Conservation (phyloP, 2,329 filamentous ascomycete species). For the Colletotrichum sp. region DNA sequence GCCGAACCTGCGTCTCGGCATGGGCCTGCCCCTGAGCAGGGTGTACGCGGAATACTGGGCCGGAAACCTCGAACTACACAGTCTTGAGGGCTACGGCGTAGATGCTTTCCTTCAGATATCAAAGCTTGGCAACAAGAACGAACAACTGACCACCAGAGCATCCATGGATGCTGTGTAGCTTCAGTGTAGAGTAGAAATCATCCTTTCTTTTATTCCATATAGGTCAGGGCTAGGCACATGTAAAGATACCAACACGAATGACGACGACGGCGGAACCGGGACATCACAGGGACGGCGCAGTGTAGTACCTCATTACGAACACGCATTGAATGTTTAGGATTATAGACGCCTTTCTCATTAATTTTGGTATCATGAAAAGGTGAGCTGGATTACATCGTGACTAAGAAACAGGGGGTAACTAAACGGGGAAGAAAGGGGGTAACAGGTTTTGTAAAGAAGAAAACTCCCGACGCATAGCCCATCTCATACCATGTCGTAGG, state of each 20-base stretch:
- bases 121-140: slow-evolving; percentile 96
- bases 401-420: slow-evolving; percentile 32
- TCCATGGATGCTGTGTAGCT: slow-evolving; percentile 80
- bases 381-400: slow-evolving; percentile 47
- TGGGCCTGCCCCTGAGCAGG: slow-evolving; percentile 90
- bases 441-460: slow-evolving; percentile 22
- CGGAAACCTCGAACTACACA: slow-evolving; percentile 88
- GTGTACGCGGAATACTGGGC: slow-evolving; percentile 99
- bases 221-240: not conserved
- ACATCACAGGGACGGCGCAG: not conserved
- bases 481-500: not conserved
- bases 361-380: slow-evolving; percentile 53
- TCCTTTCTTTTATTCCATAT: not conserved
- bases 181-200: slow-evolving; percentile 57
- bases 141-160: slow-evolving; percentile 82
- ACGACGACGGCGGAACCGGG: not conserved
- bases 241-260: slow-evolving; percentile 18
- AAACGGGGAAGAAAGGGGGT: slow-evolving; percentile 20
- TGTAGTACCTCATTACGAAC: slow-evolving; percentile 3
- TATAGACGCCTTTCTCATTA: slow-evolving; percentile 37
- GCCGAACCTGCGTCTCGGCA: slow-evolving; percentile 86
- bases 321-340: slow-evolving; percentile 10
- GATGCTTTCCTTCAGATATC: slow-evolving; percentile 97
- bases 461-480: slow-evolving; percentile 9
- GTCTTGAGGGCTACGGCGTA: slow-evolving; percentile 91